These are phyloP conservation scores for Moesziomyces antarcticus DNA, from an alignment of 1,284 basidiomycete genomes.

Conservation along the genomic window DNA sequence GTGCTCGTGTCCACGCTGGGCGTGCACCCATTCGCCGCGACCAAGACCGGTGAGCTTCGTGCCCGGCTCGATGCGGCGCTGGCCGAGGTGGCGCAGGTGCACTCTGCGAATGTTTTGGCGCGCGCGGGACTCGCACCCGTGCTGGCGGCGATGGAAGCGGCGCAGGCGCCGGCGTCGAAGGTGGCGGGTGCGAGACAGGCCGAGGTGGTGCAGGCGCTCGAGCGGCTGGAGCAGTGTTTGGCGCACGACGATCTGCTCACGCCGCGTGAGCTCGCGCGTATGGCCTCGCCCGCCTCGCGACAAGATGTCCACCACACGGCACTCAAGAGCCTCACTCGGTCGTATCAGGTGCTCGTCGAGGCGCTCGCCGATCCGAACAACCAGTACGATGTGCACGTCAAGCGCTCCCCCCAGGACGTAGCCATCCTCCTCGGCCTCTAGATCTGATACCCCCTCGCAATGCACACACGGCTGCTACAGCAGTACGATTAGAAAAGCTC, in stretches of 20 bases:
- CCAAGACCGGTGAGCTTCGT: constrained; percentile 14
- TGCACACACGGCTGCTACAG: too few relatives aligned
- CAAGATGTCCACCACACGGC: constrained; percentile 31
- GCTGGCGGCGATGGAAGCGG: constrained; percentile 3
- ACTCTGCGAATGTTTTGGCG: constrained; percentile 22
- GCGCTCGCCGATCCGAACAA: constrained; percentile 3
- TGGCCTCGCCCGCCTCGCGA: constrained; percentile 27
- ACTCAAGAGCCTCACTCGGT: constrained; percentile 23
- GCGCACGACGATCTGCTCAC: constrained; percentile 44
- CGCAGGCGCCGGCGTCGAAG: constrained; percentile 4
- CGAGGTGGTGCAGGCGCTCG: constrained; percentile 15
- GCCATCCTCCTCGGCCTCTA: constrained; percentile 45
- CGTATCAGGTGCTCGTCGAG: constrained; percentile 29
- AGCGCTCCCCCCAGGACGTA: constrained; percentile 33
- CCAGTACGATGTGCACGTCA: constrained; percentile 12
- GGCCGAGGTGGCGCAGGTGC: constrained; percentile 2
- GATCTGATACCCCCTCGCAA: neutral
- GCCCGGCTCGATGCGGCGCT: constrained; percentile 1
- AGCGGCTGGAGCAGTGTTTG: constrained; percentile 35
- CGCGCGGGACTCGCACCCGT: constrained; percentile 15
- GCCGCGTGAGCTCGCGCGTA: constrained; percentile 16
- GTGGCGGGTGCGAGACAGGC: neutral
- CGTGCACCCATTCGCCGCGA: constrained; percentile 18
- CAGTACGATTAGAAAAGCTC: constrained; percentile 11
- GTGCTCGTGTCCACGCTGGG: constrained; percentile 24